A percentile compares a stretch with the other conserved stretches of the same genome.
Conservation (phyloP, 192 early-diverging fungal species). For the Entomortierella parvispora region DNA sequence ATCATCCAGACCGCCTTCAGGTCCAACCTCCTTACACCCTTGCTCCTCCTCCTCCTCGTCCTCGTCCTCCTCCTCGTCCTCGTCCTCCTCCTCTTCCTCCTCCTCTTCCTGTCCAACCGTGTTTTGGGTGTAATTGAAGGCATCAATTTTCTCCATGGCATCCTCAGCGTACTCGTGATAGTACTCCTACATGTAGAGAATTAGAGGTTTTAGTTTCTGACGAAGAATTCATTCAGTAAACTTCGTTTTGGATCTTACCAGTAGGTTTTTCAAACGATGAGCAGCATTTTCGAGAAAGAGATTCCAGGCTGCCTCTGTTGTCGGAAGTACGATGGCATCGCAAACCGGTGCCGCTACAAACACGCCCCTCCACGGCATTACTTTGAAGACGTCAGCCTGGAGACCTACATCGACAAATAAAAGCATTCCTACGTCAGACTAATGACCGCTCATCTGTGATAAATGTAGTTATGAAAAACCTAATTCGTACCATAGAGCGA, state of each 20-base stretch:
- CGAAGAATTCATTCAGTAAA: background rate
- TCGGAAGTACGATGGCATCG: constrained; percentile 3
- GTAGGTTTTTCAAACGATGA: constrained; percentile 10
- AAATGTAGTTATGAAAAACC: background rate
- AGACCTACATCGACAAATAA: constrained; percentile 5
- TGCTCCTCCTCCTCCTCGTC: background rate
- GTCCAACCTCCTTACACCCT: too few species aligned
- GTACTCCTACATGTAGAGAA: constrained; percentile 10
- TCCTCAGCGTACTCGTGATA: constrained; percentile 6
- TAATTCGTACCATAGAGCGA: constrained; percentile 5
- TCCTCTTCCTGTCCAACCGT: constrained; percentile 12
- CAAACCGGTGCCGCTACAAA: constrained; percentile 7
- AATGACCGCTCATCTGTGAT: background rate
- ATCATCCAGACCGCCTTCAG: background rate
- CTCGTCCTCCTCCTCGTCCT: background rate
- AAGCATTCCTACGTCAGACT: background rate
- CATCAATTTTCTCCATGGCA: constrained; percentile 11
- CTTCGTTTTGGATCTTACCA: background rate
- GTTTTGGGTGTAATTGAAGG: constrained; percentile 5
- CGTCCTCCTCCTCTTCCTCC: constrained; percentile 1
- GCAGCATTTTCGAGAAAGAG: constrained; percentile 10
- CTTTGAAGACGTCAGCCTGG: constrained; percentile 3
- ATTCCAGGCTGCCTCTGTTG: constrained; percentile 8
- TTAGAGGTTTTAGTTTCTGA: background rate
- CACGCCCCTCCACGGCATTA: constrained; percentile 11